Evolutionary conservation across 2,329 filamentous ascomycete species (phyloP), one percentile per base, ranked within the genome.

Genomic region (Pyricularia pennisetigena): DNA sequence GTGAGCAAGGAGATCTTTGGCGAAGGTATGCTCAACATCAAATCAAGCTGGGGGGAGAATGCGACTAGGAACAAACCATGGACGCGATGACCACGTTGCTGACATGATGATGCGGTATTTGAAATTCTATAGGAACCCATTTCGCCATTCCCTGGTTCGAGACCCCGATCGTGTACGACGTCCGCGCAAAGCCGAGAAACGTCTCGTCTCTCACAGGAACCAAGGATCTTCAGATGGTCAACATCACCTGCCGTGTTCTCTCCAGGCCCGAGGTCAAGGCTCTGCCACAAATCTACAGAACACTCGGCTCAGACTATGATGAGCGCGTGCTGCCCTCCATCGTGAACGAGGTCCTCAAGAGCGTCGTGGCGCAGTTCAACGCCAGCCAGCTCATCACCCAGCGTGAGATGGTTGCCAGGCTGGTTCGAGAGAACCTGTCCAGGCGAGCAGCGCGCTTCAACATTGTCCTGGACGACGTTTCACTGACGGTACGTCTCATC

Each of bases 151-250:
- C 95, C 66, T 99, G 95, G 95, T 90, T 99, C 80, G 95, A 99
- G 82, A 97, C 94, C 4, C 93, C 95, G 67, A 88, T 99, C 79
- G 90, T 94, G 74, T 99, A 98, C 84, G 94, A 99, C 79, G 95
- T 99, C 74, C 94, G 95, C 81, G 95, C 95, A 70, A 97, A 94
- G 85, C 95, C 95, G 75, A 90, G 95, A 78, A 97, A 97, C 76
- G 94, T 99, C 74, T 91, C 95, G 73, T 98, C 95, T 72, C 87
- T 99, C 73, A 99, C 95, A 70, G 95, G 95, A 74, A 99, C 95
- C 77, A 99, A 99, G 85, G 95, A 99, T 81, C 83, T 99, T 81
- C 95, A 99, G 84, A 99, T 99, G 95, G 95, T 98, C 78, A 99
- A 99, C 87, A 98, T 99, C 78, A 99, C 94, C 77, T 99, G 95